Percentiles rank a stretch among this genome's conserved stretches.
Evolutionary conservation across 768 basidiomycete species (phyloP).

Genomic region (Rhizopogon vesiculosus): DNA sequence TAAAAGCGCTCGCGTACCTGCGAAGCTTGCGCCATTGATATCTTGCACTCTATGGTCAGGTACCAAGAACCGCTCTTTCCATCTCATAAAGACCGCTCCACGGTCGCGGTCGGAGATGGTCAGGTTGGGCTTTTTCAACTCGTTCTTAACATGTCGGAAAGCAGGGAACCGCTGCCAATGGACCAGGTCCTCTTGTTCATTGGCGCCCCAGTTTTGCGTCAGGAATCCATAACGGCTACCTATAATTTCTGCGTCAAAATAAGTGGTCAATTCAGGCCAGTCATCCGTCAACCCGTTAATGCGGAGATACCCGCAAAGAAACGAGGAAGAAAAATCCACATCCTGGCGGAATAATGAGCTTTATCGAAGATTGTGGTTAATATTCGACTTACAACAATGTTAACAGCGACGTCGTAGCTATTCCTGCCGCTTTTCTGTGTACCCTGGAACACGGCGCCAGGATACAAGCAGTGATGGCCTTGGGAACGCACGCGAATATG

Average conservation of each 20-base stretch:
- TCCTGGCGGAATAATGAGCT: slow-evolving; percentile 46
- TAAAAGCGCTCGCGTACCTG: slow-evolving; percentile 50
- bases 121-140: slow-evolving; percentile 72
- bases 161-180: slow-evolving; percentile 95
- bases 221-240: slow-evolving; percentile 87
- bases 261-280: slow-evolving; percentile 94
- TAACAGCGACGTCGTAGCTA: slow-evolving; percentile 92
- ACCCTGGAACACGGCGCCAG: slow-evolving; percentile 85
- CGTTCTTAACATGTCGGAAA: slow-evolving; percentile 75
- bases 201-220: slow-evolving; percentile 88
- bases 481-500: slow-evolving; percentile 68
- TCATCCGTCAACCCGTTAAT: slow-evolving; percentile 92
- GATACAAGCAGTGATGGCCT: slow-evolving; percentile 76
- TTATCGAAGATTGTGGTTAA: background rate
- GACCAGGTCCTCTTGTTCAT: slow-evolving; percentile 85
- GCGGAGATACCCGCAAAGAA: slow-evolving; percentile 86
- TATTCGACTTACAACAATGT: slow-evolving; percentile 70
- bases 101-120: slow-evolving; percentile 75
- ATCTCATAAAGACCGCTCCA: slow-evolving; percentile 89
- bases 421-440: slow-evolving; percentile 93
- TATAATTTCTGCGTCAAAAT: slow-evolving; percentile 96
- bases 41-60: slow-evolving; percentile 91
- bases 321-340: slow-evolving; percentile 83
- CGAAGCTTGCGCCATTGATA: slow-evolving; percentile 93
- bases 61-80: slow-evolving; percentile 97